Evolutionary conservation across 345 rosid genomes (phyloP).

Genomic region (Turnera subulata): DNA sequence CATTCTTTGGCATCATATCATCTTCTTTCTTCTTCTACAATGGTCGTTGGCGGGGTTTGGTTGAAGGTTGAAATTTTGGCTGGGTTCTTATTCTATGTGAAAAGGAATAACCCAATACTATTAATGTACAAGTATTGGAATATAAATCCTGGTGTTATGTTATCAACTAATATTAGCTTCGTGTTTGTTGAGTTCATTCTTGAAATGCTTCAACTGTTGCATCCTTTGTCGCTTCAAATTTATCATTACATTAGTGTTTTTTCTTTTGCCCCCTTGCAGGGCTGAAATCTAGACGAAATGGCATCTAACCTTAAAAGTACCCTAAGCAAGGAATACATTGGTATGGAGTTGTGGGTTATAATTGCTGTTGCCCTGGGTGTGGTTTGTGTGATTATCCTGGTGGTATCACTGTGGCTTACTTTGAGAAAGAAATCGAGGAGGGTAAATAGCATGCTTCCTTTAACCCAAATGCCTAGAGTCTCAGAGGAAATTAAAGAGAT

Average conservation of each 20-base stretch:
- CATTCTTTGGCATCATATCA: not conserved
- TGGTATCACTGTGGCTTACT: slow-evolving; percentile 66
- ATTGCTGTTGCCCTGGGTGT: slow-evolving; percentile 57
- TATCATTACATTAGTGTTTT: too few species aligned
- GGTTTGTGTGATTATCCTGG: slow-evolving; percentile 46
- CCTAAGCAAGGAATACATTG: slow-evolving; percentile 50
- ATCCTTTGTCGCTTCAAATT: too few species aligned
- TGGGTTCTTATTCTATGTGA: too few species aligned
- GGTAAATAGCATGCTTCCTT: slow-evolving; percentile 44
- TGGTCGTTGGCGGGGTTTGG: too few species aligned
- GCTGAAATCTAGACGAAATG: slow-evolving; percentile 31
- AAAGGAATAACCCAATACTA: too few species aligned
- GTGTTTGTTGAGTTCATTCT: too few species aligned
- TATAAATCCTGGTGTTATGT: too few species aligned
- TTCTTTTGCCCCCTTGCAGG: slow-evolving; percentile 1
- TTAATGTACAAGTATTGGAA: too few species aligned
- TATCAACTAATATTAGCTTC: too few species aligned
- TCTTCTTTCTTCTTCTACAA: not conserved
- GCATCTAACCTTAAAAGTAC: slow-evolving; percentile 52
- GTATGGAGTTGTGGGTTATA: slow-evolving; percentile 69
- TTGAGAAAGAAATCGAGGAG: slow-evolving; percentile 64
- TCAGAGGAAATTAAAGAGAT: slow-evolving; percentile 90
- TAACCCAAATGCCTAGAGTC: slow-evolving; percentile 38
- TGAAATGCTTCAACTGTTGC: too few species aligned
- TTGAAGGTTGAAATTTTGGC: too few species aligned